These are phyloP conservation scores for Aureobasidium sp. DNA, from an alignment of 2,329 filamentous ascomycete species.

Conservation along the genomic window DNA sequence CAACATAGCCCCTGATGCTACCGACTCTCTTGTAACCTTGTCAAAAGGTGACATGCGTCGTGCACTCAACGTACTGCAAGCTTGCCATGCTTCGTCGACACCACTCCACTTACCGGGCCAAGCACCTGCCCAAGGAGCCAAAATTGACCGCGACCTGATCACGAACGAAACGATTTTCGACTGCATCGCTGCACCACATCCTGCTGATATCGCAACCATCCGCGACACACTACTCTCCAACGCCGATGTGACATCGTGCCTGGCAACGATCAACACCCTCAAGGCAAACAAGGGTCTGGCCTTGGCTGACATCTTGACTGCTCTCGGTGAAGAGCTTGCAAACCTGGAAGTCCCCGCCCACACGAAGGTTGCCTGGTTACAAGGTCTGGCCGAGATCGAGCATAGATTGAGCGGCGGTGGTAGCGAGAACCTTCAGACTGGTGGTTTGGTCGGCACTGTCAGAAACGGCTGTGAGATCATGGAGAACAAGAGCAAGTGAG, in stretches of 20 bases:
- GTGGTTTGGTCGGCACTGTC: conserved; percentile 83
- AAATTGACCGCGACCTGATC: conserved; percentile 72
- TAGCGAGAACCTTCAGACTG: conserved; percentile 82
- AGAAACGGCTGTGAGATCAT: conserved; percentile 77
- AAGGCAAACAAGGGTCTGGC: conserved; percentile 83
- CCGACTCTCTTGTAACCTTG: conserved; percentile 74
- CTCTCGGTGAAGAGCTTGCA: conserved; percentile 72
- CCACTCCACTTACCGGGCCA: conserved; percentile 45
- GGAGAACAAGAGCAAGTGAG: conserved; percentile 18
- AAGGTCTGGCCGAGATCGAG: conserved; percentile 87
- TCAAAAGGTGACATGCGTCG: conserved; percentile 96
- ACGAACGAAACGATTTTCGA: conserved; percentile 91
- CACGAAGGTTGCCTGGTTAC: conserved; percentile 85
- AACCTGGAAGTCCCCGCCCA: conserved; percentile 78
- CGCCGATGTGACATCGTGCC: conserved; percentile 79
- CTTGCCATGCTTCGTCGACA: conserved; percentile 87
- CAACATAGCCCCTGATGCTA: conserved; percentile 72
- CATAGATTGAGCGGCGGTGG: conserved; percentile 83
- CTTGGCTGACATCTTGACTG: conserved; percentile 86
- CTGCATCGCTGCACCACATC: conserved; percentile 92
- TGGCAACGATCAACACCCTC: conserved; percentile 79
- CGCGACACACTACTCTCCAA: conserved; percentile 76
- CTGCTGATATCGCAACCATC: conserved; percentile 79
- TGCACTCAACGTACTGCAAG: conserved; percentile 90
- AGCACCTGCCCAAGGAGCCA: conserved; percentile 44